A percentile compares a stretch with the other conserved stretches of the same genome.
phyloP scores from a whole-genome alignment of 1,284 basidiomycete genomes.

The Ustilago trichophora region DNA sequence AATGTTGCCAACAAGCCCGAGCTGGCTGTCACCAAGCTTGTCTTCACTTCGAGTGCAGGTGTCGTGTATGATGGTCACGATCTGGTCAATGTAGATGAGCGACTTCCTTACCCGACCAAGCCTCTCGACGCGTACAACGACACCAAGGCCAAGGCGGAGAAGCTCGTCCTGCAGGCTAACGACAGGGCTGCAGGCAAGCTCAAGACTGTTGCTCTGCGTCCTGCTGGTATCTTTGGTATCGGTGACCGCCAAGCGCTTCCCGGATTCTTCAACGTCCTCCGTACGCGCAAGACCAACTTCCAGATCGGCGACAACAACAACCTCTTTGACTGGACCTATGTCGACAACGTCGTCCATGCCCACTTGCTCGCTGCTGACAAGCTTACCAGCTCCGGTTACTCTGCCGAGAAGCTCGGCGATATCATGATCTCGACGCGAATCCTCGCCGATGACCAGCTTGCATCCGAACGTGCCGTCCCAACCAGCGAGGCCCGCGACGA shows the following conservation, averaged over 20 bases:
- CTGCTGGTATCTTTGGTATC: constrained; percentile 96
- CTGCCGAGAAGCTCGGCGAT: constrained; percentile 62
- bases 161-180: constrained; percentile 84
- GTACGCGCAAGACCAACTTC: constrained; percentile 82
- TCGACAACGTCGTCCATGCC: constrained; percentile 92
- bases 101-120: constrained; percentile 78
- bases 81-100: constrained; percentile 88
- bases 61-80: constrained; percentile 88
- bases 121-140: constrained; percentile 93
- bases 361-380: constrained; percentile 93
- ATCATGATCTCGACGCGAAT: constrained; percentile 35
- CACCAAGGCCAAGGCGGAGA: constrained; percentile 93
- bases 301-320: constrained; percentile 95
- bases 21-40: constrained; percentile 79
- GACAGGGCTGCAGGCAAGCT: constrained; percentile 75
- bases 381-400: constrained; percentile 68
- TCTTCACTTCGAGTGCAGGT: constrained; percentile 94
- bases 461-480: constrained; percentile 48
- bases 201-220: constrained; percentile 87
- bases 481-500: constrained; percentile 53
- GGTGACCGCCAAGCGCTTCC: constrained; percentile 89
- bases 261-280: constrained; percentile 82
- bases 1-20: constrained; percentile 73
- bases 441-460: constrained; percentile 43
- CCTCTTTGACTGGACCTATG: constrained; percentile 96